phyloP scores from a whole-genome alignment of 1,284 basidiomycete species.

The Gomphus bonarii region DNA sequence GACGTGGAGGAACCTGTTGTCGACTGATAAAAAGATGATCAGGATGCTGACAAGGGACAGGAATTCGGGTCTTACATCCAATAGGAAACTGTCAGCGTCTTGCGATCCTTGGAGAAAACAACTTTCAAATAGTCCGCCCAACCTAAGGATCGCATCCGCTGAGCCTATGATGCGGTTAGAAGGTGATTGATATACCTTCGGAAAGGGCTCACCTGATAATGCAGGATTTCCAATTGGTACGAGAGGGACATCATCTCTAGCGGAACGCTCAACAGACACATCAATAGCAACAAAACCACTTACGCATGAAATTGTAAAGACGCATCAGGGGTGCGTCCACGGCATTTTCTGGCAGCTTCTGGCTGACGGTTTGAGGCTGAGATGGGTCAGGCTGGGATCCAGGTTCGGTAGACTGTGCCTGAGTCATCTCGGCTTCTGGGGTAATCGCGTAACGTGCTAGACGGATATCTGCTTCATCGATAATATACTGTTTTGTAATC shows the following conservation, averaged over 20 bases:
- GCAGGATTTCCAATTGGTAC: constrained; percentile 75
- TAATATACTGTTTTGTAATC: constrained; percentile 56
- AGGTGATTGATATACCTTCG: neutral
- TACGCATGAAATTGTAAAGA: constrained; percentile 73
- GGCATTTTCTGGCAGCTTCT: constrained; percentile 46
- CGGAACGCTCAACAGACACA: neutral
- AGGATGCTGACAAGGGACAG: constrained; percentile 17
- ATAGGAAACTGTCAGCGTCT: constrained; percentile 56
- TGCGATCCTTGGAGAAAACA: constrained; percentile 52
- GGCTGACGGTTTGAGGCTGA: constrained; percentile 19
- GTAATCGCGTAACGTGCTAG: constrained; percentile 43
- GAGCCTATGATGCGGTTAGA: constrained; percentile 33
- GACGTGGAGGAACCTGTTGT: constrained; percentile 5
- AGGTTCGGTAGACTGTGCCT: constrained; percentile 39
- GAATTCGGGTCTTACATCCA: constrained; percentile 50
- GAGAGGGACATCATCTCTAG: constrained; percentile 78
- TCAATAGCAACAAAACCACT: constrained; percentile 20
- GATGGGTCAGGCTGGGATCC: constrained; percentile 19
- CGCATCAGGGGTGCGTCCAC: constrained; percentile 71
- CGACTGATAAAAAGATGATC: constrained; percentile 26
- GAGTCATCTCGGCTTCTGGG: constrained; percentile 35
- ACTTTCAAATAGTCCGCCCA: constrained; percentile 65
- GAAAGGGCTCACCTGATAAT: constrained; percentile 51
- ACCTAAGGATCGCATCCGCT: constrained; percentile 63
- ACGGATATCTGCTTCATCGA: constrained; percentile 59